Evolutionary conservation across 148 eudicot genomes (phyloP).

Genomic region (Chenopodium formosanum): DNA sequence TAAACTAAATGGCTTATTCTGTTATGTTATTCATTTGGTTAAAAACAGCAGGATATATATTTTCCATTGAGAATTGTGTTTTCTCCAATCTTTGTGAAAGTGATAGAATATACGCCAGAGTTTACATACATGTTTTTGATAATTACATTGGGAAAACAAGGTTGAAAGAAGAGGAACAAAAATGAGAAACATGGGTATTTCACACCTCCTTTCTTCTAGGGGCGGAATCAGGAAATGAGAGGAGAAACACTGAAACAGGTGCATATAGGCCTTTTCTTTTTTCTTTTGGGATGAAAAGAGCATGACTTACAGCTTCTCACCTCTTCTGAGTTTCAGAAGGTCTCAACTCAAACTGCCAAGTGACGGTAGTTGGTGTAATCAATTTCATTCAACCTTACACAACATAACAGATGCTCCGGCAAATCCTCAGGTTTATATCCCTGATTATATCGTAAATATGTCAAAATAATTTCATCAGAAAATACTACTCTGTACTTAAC

Average conservation of each 20-base stretch:
- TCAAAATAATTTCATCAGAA: neutral
- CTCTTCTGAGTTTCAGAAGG: neutral
- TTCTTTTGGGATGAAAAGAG: slow-evolving; percentile 13
- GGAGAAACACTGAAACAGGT: slow-evolving; percentile 13
- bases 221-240: slow-evolving; percentile 27
- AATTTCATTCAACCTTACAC: slow-evolving; percentile 74
- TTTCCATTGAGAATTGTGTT: slow-evolving; percentile 1
- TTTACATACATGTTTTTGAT: slow-evolving; percentile 11
- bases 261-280: neutral
- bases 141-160: slow-evolving; percentile 24
- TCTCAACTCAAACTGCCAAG: slow-evolving; percentile 51
- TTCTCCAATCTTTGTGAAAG: slow-evolving; percentile 11
- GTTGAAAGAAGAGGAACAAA: neutral
- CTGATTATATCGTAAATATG: slow-evolving; percentile 36
- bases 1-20: neutral
- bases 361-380: slow-evolving; percentile 64
- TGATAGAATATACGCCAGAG: slow-evolving; percentile 25
- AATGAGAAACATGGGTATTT: slow-evolving; percentile 19
- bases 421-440: slow-evolving; percentile 86
- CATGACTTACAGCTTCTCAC: slow-evolving; percentile 3
- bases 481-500: neutral
- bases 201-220: slow-evolving; percentile 37
- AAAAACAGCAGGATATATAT: neutral
- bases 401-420: slow-evolving; percentile 80
- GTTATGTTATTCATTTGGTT: neutral